phyloP scores from a whole-genome alignment of 345 rosid genomes.

The Raphanus sativus region DNA sequence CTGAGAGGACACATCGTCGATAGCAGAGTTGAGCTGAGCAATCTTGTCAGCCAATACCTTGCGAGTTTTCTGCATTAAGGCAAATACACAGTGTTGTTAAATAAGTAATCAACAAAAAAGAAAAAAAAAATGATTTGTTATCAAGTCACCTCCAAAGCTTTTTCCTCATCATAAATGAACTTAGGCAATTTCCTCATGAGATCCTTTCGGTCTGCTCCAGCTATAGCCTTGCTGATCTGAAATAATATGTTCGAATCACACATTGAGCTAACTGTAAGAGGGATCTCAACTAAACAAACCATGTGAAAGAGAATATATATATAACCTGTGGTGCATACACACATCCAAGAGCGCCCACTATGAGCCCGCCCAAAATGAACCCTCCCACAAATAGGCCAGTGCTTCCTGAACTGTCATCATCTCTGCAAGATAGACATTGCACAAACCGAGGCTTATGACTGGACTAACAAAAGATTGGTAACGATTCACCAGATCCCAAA shows the following conservation, averaged over 20 bases:
- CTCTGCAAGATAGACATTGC: slow-evolving; percentile 45
- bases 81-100: slow-evolving; percentile 6
- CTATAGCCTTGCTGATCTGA: slow-evolving; percentile 82
- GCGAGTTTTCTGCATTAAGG: slow-evolving; percentile 65
- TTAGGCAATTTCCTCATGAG: slow-evolving; percentile 92
- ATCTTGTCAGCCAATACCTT: slow-evolving; percentile 78
- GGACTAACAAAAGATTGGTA: not conserved
- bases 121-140: not conserved
- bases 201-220: slow-evolving; percentile 78
- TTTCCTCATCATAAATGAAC: slow-evolving; percentile 96
- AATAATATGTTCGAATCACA: not conserved
- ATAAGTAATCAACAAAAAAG: not conserved
- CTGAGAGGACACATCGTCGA: slow-evolving; percentile 79
- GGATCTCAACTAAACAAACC: not conserved
- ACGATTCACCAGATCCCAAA: not conserved
- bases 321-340: slow-evolving; percentile 92
- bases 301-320: slow-evolving; percentile 27
- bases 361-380: slow-evolving; percentile 83
- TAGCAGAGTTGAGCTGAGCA: slow-evolving; percentile 82
- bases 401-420: slow-evolving; percentile 59
- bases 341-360: slow-evolving; percentile 92
- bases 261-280: not conserved
- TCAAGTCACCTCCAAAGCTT: slow-evolving; percentile 74
- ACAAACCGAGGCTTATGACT: not conserved
- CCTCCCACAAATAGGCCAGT: slow-evolving; percentile 79